Evolutionary conservation across 495 filamentous ascomycete species (phyloP).

Genomic region (Penicillium canescens): DNA sequence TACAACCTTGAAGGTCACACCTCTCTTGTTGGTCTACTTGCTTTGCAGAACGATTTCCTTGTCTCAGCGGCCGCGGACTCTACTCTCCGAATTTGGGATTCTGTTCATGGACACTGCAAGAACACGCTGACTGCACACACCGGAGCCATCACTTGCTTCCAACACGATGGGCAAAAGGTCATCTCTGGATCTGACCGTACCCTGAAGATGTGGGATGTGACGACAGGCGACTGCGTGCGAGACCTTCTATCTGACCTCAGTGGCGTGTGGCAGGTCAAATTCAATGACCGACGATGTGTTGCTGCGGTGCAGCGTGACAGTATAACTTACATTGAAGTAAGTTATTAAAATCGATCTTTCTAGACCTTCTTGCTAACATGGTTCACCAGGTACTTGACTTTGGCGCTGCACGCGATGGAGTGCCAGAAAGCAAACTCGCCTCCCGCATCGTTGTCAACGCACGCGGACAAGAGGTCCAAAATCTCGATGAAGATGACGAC

Average conservation of each 20-base stretch:
- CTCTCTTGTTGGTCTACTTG: slow-evolving; percentile 89
- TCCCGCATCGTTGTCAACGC: slow-evolving; percentile 76
- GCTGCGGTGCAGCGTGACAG: slow-evolving; percentile 92
- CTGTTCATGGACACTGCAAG: slow-evolving; percentile 88
- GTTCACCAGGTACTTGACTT: slow-evolving; percentile 77
- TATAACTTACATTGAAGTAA: slow-evolving; percentile 94
- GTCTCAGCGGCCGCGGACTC: slow-evolving; percentile 96
- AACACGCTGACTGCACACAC: slow-evolving; percentile 88
- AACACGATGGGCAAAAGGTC: slow-evolving; percentile 95
- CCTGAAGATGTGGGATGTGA: slow-evolving; percentile 98
- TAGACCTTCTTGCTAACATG: slow-evolving; percentile 16
- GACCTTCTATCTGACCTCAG: slow-evolving; percentile 95
- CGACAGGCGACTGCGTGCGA: slow-evolving; percentile 86
- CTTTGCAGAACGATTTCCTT: slow-evolving; percentile 81
- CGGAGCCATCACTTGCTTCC: slow-evolving; percentile 97
- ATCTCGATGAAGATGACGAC: slow-evolving; percentile 45
- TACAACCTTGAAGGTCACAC: slow-evolving; percentile 93
- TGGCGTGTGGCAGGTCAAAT: slow-evolving; percentile 98
- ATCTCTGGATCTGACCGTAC: slow-evolving; percentile 95
- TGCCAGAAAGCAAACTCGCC: slow-evolving; percentile 73
- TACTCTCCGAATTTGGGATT: slow-evolving; percentile 96
- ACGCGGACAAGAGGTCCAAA: slow-evolving; percentile 42
- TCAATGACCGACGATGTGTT: slow-evolving; percentile 93
- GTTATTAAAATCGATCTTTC: slow-evolving; percentile 30
- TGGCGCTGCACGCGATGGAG: slow-evolving; percentile 81